Percentiles rank a stretch among this genome's conserved stretches.
Evolutionary conservation across 371 early-diverging fungal genomes (phyloP).

Genomic region (Mortierella polycephala): DNA sequence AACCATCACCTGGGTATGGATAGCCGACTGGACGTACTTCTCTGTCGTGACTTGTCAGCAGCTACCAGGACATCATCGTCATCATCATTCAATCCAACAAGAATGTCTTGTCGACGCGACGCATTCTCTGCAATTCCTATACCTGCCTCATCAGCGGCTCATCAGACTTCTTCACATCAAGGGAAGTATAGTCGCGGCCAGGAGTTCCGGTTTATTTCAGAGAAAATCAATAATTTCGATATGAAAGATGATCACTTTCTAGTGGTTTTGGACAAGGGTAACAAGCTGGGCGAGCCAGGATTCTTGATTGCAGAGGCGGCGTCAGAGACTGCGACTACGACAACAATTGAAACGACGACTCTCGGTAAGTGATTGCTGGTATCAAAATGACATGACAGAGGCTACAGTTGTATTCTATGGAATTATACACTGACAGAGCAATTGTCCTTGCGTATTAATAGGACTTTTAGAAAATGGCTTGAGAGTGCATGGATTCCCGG

Average conservation of each 20-base stretch:
- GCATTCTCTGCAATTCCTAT: slow-evolving; percentile 27
- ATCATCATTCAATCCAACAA: slow-evolving; percentile 3
- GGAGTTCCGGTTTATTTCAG: slow-evolving; percentile 33
- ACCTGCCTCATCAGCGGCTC: slow-evolving; percentile 30
- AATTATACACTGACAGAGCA: no score
- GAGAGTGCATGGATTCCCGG: slow-evolving; percentile 51
- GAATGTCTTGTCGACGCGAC: slow-evolving; percentile 17
- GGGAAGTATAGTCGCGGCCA: slow-evolving; percentile 7
- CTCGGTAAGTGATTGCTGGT: slow-evolving; percentile 41
- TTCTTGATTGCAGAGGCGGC: slow-evolving; percentile 67
- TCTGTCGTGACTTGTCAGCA: slow-evolving; percentile 55
- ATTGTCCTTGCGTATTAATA: not conserved
- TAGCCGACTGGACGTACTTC: slow-evolving; percentile 57
- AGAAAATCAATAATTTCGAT: slow-evolving; percentile 19
- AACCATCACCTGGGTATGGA: slow-evolving; percentile 52
- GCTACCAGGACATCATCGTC: slow-evolving; percentile 2
- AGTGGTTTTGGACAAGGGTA: slow-evolving; percentile 57
- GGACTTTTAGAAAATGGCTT: slow-evolving; percentile 51
- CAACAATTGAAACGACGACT: slow-evolving; percentile 60
- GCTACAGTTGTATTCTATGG: no score
- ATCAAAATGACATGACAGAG: no score
- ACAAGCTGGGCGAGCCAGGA: slow-evolving; percentile 42
- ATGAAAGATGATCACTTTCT: slow-evolving; percentile 54
- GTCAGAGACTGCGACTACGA: slow-evolving; percentile 47
- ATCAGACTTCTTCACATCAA: not conserved